Evolutionary conservation across 306 rosid species (phyloP).

Genomic region (Psophocarpus tetragonolobus): DNA sequence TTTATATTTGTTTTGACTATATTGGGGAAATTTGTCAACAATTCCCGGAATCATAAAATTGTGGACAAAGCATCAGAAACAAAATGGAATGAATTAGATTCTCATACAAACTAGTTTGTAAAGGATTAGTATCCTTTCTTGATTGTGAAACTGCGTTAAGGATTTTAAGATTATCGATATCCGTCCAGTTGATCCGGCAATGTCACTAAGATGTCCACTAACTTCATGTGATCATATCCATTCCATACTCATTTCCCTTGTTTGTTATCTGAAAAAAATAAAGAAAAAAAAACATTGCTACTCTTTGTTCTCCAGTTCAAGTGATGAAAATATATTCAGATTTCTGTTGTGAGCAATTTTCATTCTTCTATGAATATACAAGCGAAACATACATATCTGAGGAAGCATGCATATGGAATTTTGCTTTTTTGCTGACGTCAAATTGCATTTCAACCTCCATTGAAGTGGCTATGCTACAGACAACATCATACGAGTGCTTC

Average conservation of each 20-base stretch:
- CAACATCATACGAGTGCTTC: slow-evolving; percentile 74
- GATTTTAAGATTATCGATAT: background rate
- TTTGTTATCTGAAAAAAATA: background rate
- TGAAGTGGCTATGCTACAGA: slow-evolving; percentile 75
- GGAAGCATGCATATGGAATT: background rate
- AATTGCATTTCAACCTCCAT: slow-evolving; percentile 13
- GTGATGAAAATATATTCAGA: background rate
- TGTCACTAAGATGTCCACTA: background rate
- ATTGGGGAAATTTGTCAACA: background rate
- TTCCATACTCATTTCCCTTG: background rate
- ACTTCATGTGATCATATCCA: background rate
- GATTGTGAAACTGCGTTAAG: background rate
- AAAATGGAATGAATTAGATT: background rate
- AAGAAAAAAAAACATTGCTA: background rate
- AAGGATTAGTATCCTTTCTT: background rate
- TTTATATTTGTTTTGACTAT: background rate
- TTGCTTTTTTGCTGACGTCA: slow-evolving; percentile 28
- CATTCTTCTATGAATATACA: background rate
- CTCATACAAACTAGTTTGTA: background rate
- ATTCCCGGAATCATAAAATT: background rate
- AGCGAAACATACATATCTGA: background rate
- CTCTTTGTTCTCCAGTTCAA: background rate
- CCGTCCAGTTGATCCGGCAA: background rate
- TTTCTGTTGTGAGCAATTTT: background rate
- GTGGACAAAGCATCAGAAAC: background rate